A percentile compares a stretch with the other conserved stretches of the same genome.
Evolutionary conservation across 2,329 filamentous ascomycete genomes (phyloP).

Genomic region (Chaetomiaceae sp.): DNA sequence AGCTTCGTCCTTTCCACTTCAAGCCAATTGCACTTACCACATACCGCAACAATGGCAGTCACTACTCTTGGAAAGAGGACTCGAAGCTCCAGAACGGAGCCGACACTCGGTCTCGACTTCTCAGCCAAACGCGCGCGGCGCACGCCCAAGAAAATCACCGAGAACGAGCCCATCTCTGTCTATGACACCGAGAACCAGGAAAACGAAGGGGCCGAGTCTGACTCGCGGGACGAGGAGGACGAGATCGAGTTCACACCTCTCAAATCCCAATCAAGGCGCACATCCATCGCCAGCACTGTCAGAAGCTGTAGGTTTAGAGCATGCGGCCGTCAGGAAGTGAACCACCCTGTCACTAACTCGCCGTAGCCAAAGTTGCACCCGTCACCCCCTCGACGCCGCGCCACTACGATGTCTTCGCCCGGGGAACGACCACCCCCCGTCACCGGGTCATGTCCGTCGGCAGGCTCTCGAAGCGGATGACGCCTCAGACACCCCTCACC

Average conservation of each 20-base stretch:
- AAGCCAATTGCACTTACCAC: conserved; percentile 13
- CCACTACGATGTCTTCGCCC: conserved; percentile 71
- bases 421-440: conserved; percentile 71
- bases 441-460: conserved; percentile 76
- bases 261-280: conserved; percentile 16
- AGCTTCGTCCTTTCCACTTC: conserved; percentile 15
- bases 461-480: conserved; percentile 70
- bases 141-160: conserved; percentile 35
- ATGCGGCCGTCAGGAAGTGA: not conserved
- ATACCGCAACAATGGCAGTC: conserved; percentile 22
- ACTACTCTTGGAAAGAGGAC: conserved; percentile 32
- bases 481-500: conserved; percentile 68
- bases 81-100: conserved; percentile 25
- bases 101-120: conserved; percentile 22
- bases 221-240: conserved; percentile 17
- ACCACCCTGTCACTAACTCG: not conserved
- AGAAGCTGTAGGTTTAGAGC: conserved; percentile 10
- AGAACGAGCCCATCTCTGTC: conserved; percentile 57
- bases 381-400: conserved; percentile 70
- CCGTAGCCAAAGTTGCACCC: conserved; percentile 36
- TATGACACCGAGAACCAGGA: conserved; percentile 43
- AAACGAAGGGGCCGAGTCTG: conserved; percentile 34
- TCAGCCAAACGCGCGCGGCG: conserved; percentile 46
- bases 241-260: conserved; percentile 18
- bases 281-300: conserved; percentile 20